Evolutionary conservation across 2,329 filamentous ascomycete species (phyloP).

Genomic region (Aspergillus neoniger): DNA sequence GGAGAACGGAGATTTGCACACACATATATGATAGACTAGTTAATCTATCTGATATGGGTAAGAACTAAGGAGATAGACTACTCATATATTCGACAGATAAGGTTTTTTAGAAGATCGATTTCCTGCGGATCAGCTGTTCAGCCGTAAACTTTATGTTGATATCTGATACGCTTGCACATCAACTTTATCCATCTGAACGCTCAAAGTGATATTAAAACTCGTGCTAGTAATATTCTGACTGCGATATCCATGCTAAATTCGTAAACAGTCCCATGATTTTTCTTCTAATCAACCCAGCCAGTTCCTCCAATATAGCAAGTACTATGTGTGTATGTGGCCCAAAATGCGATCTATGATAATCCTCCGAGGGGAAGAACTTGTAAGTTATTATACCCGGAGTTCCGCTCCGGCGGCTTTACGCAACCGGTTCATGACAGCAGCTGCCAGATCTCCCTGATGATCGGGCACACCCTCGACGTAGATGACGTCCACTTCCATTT

Average conservation of each 20-base stretch:
- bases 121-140: neutral
- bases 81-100: neutral
- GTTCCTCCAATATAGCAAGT: neutral
- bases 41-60: neutral
- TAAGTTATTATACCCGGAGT: conserved; percentile 46
- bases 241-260: conserved; percentile 4
- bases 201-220: too few species aligned
- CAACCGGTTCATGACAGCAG: conserved; percentile 81
- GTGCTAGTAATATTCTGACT: neutral
- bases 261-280: conserved; percentile 3
- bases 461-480: conserved; percentile 85
- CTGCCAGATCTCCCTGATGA: conserved; percentile 73
- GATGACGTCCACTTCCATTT: conserved; percentile 75
- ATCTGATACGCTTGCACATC: too few species aligned
- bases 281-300: neutral
- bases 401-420: conserved; percentile 70
- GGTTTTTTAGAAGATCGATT: neutral
- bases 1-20: conserved; percentile 2
- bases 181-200: too few species aligned
- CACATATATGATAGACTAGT: neutral
- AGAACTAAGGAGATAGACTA: neutral
- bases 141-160: neutral
- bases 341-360: conserved; percentile 10
- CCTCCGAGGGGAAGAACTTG: neutral
- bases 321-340: neutral